Conservation (phyloP, 192 early-diverging fungal species). For the Coemansia reversa region DNA sequence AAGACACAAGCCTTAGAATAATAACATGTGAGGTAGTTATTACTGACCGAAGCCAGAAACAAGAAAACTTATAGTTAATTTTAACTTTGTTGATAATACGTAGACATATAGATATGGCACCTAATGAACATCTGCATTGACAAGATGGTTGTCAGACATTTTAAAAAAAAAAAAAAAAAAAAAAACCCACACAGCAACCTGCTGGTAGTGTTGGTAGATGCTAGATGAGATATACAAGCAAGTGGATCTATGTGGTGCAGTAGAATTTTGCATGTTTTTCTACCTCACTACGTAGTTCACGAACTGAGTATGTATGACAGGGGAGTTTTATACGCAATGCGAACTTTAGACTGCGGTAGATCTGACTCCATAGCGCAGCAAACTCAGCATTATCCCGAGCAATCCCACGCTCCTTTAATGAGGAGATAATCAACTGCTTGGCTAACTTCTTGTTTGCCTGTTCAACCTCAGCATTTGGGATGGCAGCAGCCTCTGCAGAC, state of each 20-base stretch:
- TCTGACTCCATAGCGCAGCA: conserved; percentile 52
- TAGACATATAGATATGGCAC: too few relatives aligned
- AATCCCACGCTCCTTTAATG: conserved; percentile 48
- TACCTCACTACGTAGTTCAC: conserved; percentile 35
- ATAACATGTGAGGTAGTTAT: too few relatives aligned
- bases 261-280: conserved; percentile 50
- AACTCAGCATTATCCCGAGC: conserved; percentile 42
- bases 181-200: too few relatives aligned
- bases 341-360: conserved; percentile 54
- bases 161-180: too few relatives aligned
- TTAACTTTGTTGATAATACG: too few relatives aligned
- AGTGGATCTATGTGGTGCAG: conserved; percentile 8
- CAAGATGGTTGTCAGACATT: too few relatives aligned
- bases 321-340: conserved; percentile 32
- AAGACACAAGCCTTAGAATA: too few relatives aligned
- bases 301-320: conserved; percentile 11
- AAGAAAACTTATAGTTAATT: too few relatives aligned
- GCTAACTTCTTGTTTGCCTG: conserved; percentile 44
- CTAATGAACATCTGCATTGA: too few relatives aligned
- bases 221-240: too few relatives aligned
- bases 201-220: too few relatives aligned
- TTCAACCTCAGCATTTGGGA: conserved; percentile 18
- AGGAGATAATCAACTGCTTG: conserved; percentile 49
- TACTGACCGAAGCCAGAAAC: too few relatives aligned
- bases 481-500: neutral